These are phyloP conservation scores for Pseudopyricularia javanii DNA, from an alignment of 2,329 filamentous ascomycete species.

Conservation along the genomic window DNA sequence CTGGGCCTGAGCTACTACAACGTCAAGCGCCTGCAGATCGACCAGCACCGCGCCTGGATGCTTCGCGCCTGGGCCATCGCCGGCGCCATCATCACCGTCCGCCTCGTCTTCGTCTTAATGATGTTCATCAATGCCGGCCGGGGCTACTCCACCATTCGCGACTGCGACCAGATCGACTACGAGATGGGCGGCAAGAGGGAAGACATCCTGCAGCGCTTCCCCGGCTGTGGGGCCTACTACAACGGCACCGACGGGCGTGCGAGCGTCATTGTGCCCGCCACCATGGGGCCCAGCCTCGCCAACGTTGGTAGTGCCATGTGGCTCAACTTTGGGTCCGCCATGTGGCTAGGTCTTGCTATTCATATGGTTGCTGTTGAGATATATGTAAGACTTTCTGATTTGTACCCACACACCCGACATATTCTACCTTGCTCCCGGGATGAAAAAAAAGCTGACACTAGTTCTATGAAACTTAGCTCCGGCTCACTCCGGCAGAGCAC, in stretches of 20 bases:
- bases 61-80: slow-evolving; percentile 15
- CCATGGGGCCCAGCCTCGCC: slow-evolving; percentile 12
- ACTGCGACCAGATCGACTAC: slow-evolving; percentile 36
- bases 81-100: slow-evolving; percentile 37
- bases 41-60: slow-evolving; percentile 4
- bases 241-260: not conserved
- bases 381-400: slow-evolving; percentile 21
- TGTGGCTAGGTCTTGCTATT: slow-evolving; percentile 39
- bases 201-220: slow-evolving; percentile 22
- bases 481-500: slow-evolving; percentile 38
- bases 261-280: not conserved
- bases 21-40: slow-evolving; percentile 9
- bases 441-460: not conserved
- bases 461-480: slow-evolving; percentile 23
- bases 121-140: slow-evolving; percentile 19
- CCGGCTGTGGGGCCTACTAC: slow-evolving; percentile 21
- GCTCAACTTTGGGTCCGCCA: slow-evolving; percentile 35
- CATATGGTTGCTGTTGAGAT: slow-evolving; percentile 36
- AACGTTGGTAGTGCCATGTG: slow-evolving; percentile 27
- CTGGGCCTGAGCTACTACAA: slow-evolving; percentile 38
- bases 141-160: slow-evolving; percentile 14
- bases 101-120: slow-evolving; percentile 31
- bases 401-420: not conserved
- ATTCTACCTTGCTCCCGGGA: not conserved
- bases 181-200: slow-evolving; percentile 16